phyloP scores from a whole-genome alignment of 1,139 yeast genomes.

The Candida sanyaensis region DNA sequence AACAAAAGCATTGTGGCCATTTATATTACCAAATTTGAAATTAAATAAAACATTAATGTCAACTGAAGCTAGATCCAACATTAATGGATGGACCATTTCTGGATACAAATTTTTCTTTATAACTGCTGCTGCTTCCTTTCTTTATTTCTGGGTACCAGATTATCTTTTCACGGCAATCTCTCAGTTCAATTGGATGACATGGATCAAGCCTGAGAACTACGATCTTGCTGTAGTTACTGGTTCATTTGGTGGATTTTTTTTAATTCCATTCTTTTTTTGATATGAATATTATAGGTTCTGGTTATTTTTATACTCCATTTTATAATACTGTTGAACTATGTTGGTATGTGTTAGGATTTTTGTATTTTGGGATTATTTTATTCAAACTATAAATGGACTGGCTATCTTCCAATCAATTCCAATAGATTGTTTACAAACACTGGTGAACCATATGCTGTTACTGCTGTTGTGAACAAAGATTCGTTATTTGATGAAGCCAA shows the following conservation, averaged over 20 bases:
- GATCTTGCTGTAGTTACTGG: constrained; percentile 61
- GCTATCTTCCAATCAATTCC: constrained; percentile 55
- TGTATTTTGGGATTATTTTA: constrained; percentile 49
- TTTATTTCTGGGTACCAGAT: constrained; percentile 38
- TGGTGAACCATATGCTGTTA: constrained; percentile 46
- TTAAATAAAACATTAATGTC: constrained; percentile 52
- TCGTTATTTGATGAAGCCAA: constrained; percentile 39
- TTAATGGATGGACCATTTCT: constrained; percentile 40
- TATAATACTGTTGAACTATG: constrained; percentile 44
- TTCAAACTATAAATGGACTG: constrained; percentile 53
- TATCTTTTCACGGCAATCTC: constrained; percentile 34
- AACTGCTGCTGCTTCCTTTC: constrained; percentile 23
- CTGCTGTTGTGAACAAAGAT: constrained; percentile 36
- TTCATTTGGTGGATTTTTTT: constrained; percentile 50
- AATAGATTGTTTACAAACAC: constrained; percentile 46
- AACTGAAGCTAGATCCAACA: constrained; percentile 40
- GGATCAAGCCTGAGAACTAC: constrained; percentile 35
- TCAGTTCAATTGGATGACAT: constrained; percentile 39
- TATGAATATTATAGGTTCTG: constrained; percentile 33
- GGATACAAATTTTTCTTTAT: constrained; percentile 31
- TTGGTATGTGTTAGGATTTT: constrained; percentile 45
- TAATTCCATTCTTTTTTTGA: constrained; percentile 59
- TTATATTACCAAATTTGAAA: constrained; percentile 57
- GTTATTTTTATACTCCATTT: constrained; percentile 34
- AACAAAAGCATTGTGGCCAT: constrained; percentile 57